Conservation (phyloP, 2,329 filamentous ascomycete species). For the Trichoderma cornu-damae region DNA sequence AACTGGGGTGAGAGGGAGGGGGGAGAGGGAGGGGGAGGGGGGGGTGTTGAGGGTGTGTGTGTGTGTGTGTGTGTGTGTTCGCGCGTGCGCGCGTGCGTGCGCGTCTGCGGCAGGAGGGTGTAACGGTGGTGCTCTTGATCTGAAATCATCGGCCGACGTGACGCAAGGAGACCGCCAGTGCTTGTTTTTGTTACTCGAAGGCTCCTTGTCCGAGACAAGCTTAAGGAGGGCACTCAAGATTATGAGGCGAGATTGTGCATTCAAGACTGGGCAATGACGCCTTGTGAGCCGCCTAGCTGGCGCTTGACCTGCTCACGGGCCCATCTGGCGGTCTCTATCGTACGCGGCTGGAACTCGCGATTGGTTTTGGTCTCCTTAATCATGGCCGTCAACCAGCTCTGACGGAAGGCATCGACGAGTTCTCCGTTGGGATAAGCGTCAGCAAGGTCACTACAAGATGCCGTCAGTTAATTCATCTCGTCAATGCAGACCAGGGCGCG, state of each 20-base stretch:
- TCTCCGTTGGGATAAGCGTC: slow-evolving; percentile 91
- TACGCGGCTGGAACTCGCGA: slow-evolving; percentile 78
- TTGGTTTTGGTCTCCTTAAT: slow-evolving; percentile 90
- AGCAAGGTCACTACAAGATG: slow-evolving; percentile 69
- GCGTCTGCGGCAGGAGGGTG: slow-evolving; percentile 1
- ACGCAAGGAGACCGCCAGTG: background rate
- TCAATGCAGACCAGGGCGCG: background rate
- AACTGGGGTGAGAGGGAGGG: slow-evolving; percentile 14
- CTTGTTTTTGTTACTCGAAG: background rate
- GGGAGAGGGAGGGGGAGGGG: too few species aligned
- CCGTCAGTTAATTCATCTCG: background rate
- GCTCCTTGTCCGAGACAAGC: background rate
- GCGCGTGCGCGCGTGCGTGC: background rate
- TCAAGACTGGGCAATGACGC: slow-evolving; percentile 49
- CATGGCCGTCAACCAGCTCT: slow-evolving; percentile 83
- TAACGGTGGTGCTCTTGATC: background rate
- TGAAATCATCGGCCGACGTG: background rate
- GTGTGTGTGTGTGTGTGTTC: too few species aligned
- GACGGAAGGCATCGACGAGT: slow-evolving; percentile 75
- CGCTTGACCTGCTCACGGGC: slow-evolving; percentile 96
- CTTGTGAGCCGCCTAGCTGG: slow-evolving; percentile 57
- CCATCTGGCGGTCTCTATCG: slow-evolving; percentile 93
- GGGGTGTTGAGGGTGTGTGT: too few species aligned
- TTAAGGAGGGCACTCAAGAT: background rate
- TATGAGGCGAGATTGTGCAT: background rate